Evolutionary conservation across 148 eudicot species (phyloP).

Genomic region (Chenopodium quinoa): DNA sequence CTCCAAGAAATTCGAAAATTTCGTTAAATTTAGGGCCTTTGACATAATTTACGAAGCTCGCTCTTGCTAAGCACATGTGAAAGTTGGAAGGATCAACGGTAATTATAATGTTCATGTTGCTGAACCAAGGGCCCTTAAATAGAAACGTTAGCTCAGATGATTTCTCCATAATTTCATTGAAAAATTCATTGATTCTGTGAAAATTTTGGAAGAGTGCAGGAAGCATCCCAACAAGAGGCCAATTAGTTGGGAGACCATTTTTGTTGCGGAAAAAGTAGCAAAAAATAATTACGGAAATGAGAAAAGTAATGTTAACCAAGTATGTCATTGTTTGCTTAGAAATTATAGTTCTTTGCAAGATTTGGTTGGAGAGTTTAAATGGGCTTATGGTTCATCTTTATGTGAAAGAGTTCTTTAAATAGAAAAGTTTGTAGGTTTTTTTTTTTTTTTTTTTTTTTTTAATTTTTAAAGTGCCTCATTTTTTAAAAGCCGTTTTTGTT

Average conservation of each 20-base stretch:
- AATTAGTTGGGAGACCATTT: conserved; percentile 26
- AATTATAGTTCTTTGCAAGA: no score
- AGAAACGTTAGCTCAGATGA: conserved; percentile 23
- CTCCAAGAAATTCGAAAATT: conserved; percentile 47
- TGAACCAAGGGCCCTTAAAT: conserved; percentile 53
- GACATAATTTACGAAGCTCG: conserved; percentile 41
- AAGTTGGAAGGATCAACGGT: conserved; percentile 42
- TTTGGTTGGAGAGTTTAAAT: no score
- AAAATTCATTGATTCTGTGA: conserved; percentile 27
- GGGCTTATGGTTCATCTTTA: no score
- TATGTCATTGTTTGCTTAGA: no score
- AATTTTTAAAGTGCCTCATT: no score
- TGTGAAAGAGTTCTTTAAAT: no score
- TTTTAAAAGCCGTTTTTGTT: no score
- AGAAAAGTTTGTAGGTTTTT: no score
- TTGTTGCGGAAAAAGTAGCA: conserved; percentile 1
- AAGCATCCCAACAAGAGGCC: conserved; percentile 48
- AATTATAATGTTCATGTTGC: conserved; percentile 38
- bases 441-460: no score
- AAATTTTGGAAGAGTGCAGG: conserved; percentile 30
- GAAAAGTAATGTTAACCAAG: no score
- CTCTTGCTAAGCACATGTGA: conserved; percentile 43
- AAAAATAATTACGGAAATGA: background rate
- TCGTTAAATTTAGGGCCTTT: conserved; percentile 43
- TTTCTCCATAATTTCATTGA: background rate